Base-by-base conservation (phyloP, 305 asterid species). In the Fraxinus velutina region DNA sequence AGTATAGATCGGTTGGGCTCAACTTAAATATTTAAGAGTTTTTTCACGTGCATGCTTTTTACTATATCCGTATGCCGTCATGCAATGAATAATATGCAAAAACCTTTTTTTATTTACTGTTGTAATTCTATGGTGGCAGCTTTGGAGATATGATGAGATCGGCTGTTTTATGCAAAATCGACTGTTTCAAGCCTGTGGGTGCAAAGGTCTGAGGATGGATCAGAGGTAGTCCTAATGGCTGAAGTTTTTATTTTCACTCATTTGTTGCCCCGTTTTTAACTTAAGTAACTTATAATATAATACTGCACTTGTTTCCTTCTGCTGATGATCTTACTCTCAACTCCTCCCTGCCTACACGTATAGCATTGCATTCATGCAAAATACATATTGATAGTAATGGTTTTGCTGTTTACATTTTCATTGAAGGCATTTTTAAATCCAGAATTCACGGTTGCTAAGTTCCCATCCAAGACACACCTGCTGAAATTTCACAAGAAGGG, bases 1-100 rank as follows among this genome's bases (percentile, higher is more conserved):
- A 95, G 99, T 91, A 95, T 93, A 82, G 98, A 93, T 83, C 98
- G 98, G 99, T 95, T 82, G 88, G 97, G 78, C 87, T 88, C 83
- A 73, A 84, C 78, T 86, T 86, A 79, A 81, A 79, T 87, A 76
- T 81, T 86, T 87, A 55, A 71, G 79, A 79, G 64, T 80, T 78
- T 86, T 75, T 90, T 73, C 75, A 21, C 81, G 76, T 85, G n/a
- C 68, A 52, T 79, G 52, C 29, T 83, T 68, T 60, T 79, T 80
- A 55, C 2, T 84, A 21, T 78, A 60, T 87, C 50, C 57, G 71
- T 62, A 17, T 32, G 77, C 57, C 50, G 13, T 47, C 71, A 75
- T 78, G 68, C 80, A 62, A 60, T 57, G 80, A 62, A 21, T 5
- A 36, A 60, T 82, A 80, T 72, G 76, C 73, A 36, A 52, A 77